Conservation (phyloP, 768 basidiomycete genomes). For the Floccularia luteovirens region DNA sequence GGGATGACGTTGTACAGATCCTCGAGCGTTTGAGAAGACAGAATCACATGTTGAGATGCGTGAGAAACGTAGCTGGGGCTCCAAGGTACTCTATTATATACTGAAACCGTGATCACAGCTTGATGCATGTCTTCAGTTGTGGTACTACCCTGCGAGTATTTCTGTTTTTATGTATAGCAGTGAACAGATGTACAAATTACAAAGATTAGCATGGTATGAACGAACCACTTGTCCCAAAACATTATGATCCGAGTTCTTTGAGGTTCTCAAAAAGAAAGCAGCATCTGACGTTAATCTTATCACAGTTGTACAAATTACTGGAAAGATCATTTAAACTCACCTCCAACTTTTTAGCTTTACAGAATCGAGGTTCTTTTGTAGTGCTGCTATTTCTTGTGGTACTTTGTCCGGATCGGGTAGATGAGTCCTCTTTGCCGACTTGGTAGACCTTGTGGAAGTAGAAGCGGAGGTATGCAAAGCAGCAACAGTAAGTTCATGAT, state of each 20-base stretch:
- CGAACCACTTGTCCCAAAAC: constrained; percentile 35
- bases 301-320: not conserved
- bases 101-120: constrained; percentile 50
- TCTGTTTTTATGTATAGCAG: constrained; percentile 11
- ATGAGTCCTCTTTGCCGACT: constrained; percentile 20
- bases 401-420: constrained; percentile 31
- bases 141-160: constrained; percentile 13
- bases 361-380: constrained; percentile 45
- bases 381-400: constrained; percentile 32
- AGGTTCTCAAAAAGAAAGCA: constrained; percentile 53
- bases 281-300: constrained; percentile 44
- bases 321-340: constrained; percentile 27
- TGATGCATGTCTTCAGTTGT: constrained; percentile 11
- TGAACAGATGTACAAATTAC: not conserved
- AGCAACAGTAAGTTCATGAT: constrained; percentile 40
- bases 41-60: constrained; percentile 58
- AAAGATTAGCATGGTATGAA: not conserved
- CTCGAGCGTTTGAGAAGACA: constrained; percentile 67
- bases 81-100: constrained; percentile 58
- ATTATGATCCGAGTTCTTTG: constrained; percentile 64
- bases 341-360: constrained; percentile 53
- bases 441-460: constrained; percentile 22
- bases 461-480: constrained; percentile 20
- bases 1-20: constrained; percentile 54
- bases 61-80: constrained; percentile 50